Evolutionary conservation across 2,329 filamentous ascomycete species (phyloP).

Genomic region (Blastomyces parvus): DNA sequence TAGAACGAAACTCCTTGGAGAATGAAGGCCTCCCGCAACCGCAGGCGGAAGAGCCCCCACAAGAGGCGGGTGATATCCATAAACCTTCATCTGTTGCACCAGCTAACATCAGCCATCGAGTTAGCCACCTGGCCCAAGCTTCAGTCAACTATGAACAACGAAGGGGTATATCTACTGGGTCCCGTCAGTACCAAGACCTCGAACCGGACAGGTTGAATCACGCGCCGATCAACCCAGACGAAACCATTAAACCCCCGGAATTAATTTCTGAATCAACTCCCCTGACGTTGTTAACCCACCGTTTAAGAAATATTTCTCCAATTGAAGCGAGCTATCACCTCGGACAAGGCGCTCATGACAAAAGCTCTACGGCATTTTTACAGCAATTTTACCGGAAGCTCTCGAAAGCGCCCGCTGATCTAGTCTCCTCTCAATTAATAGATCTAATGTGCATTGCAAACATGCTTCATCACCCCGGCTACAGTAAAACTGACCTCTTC

Average conservation of each 20-base stretch:
- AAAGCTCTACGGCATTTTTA: slow-evolving; percentile 36
- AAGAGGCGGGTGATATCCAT: slow-evolving; percentile 21
- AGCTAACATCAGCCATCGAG: slow-evolving; percentile 19
- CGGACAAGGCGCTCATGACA: slow-evolving; percentile 30
- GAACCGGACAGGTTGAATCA: neutral
- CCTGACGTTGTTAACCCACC: slow-evolving; percentile 19
- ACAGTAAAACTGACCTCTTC: slow-evolving; percentile 28
- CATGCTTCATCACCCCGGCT: slow-evolving; percentile 31
- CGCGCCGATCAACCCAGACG: neutral
- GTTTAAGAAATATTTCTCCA: slow-evolving; percentile 24
- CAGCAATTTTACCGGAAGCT: slow-evolving; percentile 31
- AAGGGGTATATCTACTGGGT: slow-evolving; percentile 11
- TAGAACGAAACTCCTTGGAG: slow-evolving; percentile 34
- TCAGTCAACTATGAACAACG: slow-evolving; percentile 20
- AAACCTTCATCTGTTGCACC: slow-evolving; percentile 15
- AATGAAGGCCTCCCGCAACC: slow-evolving; percentile 18
- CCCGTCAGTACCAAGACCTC: slow-evolving; percentile 11
- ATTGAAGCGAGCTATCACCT: slow-evolving; percentile 28
- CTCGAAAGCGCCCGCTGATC: slow-evolving; percentile 21
- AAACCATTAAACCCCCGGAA: neutral
- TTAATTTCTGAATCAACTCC: neutral
- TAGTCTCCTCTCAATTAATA: slow-evolving; percentile 25
- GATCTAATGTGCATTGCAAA: slow-evolving; percentile 32
- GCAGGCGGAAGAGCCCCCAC: slow-evolving; percentile 16
- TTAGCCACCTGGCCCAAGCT: slow-evolving; percentile 14